Percentiles rank a stretch among this genome's conserved stretches.
Evolutionary conservation across 257 asterid species (phyloP).

Genomic region (Galeopsis tetrahit): DNA sequence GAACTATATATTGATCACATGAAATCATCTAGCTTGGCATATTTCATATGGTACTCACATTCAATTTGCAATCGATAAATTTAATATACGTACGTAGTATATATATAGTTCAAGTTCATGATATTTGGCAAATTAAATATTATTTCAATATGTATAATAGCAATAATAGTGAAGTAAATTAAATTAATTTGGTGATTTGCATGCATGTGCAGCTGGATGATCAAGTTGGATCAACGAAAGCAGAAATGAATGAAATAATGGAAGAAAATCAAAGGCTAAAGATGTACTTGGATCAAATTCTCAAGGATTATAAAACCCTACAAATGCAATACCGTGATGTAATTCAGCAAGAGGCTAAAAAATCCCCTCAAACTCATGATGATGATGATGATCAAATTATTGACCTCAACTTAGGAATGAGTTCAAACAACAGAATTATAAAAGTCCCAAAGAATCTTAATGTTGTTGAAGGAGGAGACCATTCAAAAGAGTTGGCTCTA

Average conservation of each 20-base stretch:
- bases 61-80: no score
- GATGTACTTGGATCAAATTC: constrained; percentile 57
- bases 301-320: constrained; percentile 70
- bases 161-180: not conserved
- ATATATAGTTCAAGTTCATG: no score
- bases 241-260: constrained; percentile 75
- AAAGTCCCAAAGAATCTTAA: constrained; percentile 32
- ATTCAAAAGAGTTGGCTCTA: constrained; percentile 53
- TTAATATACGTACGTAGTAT: no score
- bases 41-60: no score
- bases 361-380: constrained; percentile 26
- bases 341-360: constrained; percentile 46
- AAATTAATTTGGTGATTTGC: not conserved
- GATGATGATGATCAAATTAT: constrained; percentile 47
- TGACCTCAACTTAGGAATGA: constrained; percentile 74
- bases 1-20: not conserved
- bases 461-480: constrained; percentile 31
- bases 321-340: constrained; percentile 67
- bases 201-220: constrained; percentile 45
- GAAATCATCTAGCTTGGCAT: not conserved
- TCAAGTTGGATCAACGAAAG: constrained; percentile 61
- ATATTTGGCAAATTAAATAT: no score
- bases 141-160: no score
- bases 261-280: constrained; percentile 81
- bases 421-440: constrained; percentile 43